Percentiles rank a stretch among this genome's conserved stretches.
phyloP scores from a whole-genome alignment of 2,329 filamentous ascomycete species.

The Colletotrichum graminicola region DNA sequence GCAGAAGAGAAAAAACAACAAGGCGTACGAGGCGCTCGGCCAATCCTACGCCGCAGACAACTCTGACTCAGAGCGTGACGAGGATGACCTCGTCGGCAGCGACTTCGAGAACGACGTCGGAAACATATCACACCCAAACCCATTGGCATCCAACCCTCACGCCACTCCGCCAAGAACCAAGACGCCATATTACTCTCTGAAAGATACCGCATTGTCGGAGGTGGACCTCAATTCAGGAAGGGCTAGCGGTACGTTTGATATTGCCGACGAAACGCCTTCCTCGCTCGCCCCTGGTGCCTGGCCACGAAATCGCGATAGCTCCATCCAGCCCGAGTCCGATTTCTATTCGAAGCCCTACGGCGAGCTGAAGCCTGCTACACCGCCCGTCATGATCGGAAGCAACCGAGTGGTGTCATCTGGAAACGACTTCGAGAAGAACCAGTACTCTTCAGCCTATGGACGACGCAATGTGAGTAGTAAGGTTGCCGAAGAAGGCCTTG shows the following conservation, averaged over 20 bases:
- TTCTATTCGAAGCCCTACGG: conserved; percentile 72
- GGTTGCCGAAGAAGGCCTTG: conserved; percentile 77
- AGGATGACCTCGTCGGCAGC: conserved; percentile 46
- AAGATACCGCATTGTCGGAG: conserved; percentile 56
- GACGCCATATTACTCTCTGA: conserved; percentile 49
- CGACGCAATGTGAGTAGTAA: conserved; percentile 79
- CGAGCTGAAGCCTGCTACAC: conserved; percentile 65
- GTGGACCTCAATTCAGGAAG: conserved; percentile 59
- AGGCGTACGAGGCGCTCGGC: conserved; percentile 60
- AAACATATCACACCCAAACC: conserved; percentile 59
- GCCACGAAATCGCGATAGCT: conserved; percentile 55
- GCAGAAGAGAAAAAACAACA: conserved; percentile 48
- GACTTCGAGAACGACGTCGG: conserved; percentile 45
- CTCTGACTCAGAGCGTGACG: conserved; percentile 55
- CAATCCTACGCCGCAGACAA: conserved; percentile 60
- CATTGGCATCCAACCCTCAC: conserved; percentile 64
- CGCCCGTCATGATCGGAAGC: conserved; percentile 64
- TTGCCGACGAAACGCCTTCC: conserved; percentile 55
- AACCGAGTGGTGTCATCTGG: conserved; percentile 70
- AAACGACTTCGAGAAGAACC: conserved; percentile 62
- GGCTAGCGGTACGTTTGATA: conserved; percentile 59
- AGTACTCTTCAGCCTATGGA: conserved; percentile 51
- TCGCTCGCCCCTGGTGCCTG: conserved; percentile 37
- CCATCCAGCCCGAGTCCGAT: conserved; percentile 61
- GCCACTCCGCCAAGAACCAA: conserved; percentile 45